Conservation (phyloP, 805 yeast genomes). For the Clavispora fructus region DNA sequence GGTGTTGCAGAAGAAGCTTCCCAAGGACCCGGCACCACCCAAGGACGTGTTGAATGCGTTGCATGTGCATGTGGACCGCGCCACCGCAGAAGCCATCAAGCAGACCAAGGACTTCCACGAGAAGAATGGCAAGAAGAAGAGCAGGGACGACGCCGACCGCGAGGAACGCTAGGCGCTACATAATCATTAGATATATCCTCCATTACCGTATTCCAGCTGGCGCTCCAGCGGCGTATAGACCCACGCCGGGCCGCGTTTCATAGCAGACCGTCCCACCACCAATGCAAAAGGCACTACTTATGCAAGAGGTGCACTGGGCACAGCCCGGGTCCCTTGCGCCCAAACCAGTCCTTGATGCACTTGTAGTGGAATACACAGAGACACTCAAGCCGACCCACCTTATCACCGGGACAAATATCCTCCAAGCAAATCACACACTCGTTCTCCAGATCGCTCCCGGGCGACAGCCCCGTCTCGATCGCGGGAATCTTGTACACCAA, state of each 20-base stretch:
- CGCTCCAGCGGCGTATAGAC: neutral
- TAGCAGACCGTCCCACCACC: conserved; percentile 6
- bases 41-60: conserved; percentile 71
- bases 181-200: neutral
- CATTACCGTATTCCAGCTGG: neutral
- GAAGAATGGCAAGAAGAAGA: conserved; percentile 27
- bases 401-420: conserved; percentile 78
- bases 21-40: conserved; percentile 72
- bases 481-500: conserved; percentile 64
- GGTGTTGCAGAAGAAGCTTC: conserved; percentile 76
- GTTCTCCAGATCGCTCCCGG: conserved; percentile 27
- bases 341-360: conserved; percentile 90
- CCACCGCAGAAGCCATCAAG: conserved; percentile 82
- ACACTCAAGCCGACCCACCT: conserved; percentile 89
- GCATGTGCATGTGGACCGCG: conserved; percentile 85
- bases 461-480: conserved; percentile 18
- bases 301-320: conserved; percentile 73
- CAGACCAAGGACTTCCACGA: conserved; percentile 66
- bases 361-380: conserved; percentile 88
- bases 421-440: conserved; percentile 96
- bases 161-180: conserved; percentile 21
- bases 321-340: conserved; percentile 75
- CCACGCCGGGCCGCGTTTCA: neutral
- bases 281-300: conserved; percentile 30
- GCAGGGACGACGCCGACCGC: conserved; percentile 35